phyloP scores from a whole-genome alignment of 148 eudicot species.

The Mesembryanthemum crystallinum region DNA sequence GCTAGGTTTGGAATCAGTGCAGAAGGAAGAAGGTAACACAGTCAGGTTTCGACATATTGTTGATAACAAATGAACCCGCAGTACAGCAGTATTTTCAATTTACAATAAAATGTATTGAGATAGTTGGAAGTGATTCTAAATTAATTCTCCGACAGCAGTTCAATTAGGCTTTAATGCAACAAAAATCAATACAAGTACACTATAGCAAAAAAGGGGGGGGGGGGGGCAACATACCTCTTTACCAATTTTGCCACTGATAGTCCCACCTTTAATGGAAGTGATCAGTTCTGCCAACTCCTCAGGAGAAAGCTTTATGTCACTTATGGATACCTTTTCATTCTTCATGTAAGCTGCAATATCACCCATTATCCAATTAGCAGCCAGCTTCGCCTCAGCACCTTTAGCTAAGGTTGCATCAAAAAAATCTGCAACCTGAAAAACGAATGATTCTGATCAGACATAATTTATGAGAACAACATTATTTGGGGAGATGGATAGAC shows the following conservation, averaged over 20 bases:
- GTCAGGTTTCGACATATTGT: not conserved
- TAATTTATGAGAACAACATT: not conserved
- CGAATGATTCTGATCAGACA: conserved; percentile 8
- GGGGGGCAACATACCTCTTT: conserved; percentile 80
- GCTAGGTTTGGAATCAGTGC: not conserved
- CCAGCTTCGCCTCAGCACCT: conserved; percentile 85
- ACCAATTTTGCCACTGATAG: conserved; percentile 95
- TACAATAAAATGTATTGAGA: not conserved
- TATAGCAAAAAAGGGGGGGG: too few species aligned
- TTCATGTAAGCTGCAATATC: conserved; percentile 94
- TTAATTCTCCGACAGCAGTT: not conserved
- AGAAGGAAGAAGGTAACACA: not conserved
- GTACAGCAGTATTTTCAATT: not conserved
- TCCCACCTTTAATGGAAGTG: conserved; percentile 72
- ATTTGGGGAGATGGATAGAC: not conserved
- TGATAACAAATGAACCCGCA: not conserved
- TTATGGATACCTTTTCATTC: conserved; percentile 63
- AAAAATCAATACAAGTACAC: not conserved
- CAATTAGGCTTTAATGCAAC: not conserved
- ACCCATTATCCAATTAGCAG: conserved; percentile 98
- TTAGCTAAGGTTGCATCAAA: conserved; percentile 74
- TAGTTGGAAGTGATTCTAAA: not conserved
- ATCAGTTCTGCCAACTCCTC: conserved; percentile 78
- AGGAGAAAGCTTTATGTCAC: conserved; percentile 78
- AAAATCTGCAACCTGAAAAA: conserved; percentile 76